A percentile compares a stretch with the other conserved stretches of the same genome.
phyloP scores from a whole-genome alignment of 345 rosid species.

The Boechera retrofracta region DNA sequence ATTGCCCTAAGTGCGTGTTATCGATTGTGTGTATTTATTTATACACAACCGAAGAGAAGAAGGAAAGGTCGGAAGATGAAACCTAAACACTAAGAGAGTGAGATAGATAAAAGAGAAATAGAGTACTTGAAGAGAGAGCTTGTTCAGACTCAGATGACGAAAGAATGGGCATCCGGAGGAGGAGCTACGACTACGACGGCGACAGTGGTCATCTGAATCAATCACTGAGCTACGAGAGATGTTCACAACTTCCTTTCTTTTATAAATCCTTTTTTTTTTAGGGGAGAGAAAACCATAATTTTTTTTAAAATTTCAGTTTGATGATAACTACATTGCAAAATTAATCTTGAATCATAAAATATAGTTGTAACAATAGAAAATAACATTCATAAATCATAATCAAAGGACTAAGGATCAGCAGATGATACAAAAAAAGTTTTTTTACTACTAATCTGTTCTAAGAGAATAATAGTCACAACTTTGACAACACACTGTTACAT shows the following conservation, averaged over 20 bases:
- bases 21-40: too few relatives aligned
- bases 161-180: constrained; percentile 13
- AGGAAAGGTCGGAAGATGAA: constrained; percentile 6
- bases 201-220: constrained; percentile 35
- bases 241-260: neutral
- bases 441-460: constrained; percentile 31
- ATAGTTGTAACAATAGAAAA: neutral
- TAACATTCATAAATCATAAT: constrained; percentile 20
- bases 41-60: neutral
- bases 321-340: neutral
- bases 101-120: neutral
- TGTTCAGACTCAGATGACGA: constrained; percentile 28
- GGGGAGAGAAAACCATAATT: neutral
- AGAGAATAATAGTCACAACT: constrained; percentile 35
- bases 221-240: constrained; percentile 4
- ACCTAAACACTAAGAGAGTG: neutral
- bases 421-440: constrained; percentile 10
- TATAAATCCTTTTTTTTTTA: neutral
- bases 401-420: constrained; percentile 28
- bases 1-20: too few relatives aligned
- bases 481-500: constrained; percentile 40
- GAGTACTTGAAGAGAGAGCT: constrained; percentile 30
- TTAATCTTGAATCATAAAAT: neutral
- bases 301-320: neutral
- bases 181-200: constrained; percentile 37